phyloP scores from a whole-genome alignment of 2,329 filamentous ascomycete species.

The Cladosporium sp. region DNA sequence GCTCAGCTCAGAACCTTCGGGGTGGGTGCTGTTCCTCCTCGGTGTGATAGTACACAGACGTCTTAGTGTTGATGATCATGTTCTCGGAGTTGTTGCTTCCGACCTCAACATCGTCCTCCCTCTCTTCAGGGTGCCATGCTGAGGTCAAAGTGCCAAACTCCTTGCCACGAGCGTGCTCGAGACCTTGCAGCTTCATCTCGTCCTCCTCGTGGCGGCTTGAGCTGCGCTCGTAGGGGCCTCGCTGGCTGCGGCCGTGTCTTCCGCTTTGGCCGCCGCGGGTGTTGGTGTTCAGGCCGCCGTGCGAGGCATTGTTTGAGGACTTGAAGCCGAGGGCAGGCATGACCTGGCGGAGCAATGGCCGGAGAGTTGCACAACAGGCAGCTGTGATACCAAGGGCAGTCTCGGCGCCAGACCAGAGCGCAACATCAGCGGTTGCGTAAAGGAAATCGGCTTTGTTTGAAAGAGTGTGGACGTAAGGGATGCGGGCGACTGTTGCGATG shows the following conservation, averaged over 20 bases:
- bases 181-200: constrained; percentile 15
- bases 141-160: constrained; percentile 16
- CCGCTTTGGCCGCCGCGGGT: background rate
- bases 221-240: constrained; percentile 13
- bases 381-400: constrained; percentile 23
- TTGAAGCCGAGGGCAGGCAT: constrained; percentile 15
- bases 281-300: background rate
- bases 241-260: background rate
- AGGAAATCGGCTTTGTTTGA: constrained; percentile 21
- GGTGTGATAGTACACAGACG: constrained; percentile 16
- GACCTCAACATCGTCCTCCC: constrained; percentile 12
- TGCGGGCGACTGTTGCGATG: constrained; percentile 23
- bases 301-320: background rate
- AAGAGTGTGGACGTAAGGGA: constrained; percentile 23
- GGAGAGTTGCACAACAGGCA: constrained; percentile 21
- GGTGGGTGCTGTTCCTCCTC: constrained; percentile 5
- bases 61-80: constrained; percentile 18
- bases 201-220: constrained; percentile 16
- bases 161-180: constrained; percentile 14
- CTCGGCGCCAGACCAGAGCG: constrained; percentile 23
- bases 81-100: constrained; percentile 14
- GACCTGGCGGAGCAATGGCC: constrained; percentile 20
- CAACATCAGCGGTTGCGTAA: constrained; percentile 22
- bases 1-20: background rate
- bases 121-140: constrained; percentile 14